These are phyloP conservation scores for Pseudogymnoascus sp. DNA, from an alignment of 2,329 filamentous ascomycete species.

Conservation along the genomic window DNA sequence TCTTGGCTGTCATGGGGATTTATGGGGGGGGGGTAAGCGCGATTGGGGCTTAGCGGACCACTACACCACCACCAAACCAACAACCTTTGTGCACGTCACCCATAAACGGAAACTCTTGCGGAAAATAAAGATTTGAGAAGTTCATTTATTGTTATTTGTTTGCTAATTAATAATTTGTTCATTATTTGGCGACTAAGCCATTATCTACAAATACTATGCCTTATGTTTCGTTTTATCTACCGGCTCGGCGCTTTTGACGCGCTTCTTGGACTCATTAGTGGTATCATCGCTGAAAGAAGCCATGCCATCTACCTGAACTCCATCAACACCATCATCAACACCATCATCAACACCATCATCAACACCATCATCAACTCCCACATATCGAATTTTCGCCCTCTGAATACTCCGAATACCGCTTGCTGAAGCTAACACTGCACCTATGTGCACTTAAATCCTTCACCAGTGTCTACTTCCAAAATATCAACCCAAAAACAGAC, in stretches of 20 bases:
- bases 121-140: background rate
- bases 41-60: background rate
- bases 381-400: background rate
- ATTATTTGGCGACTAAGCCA: background rate
- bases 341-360: background rate
- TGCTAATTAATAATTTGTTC: background rate
- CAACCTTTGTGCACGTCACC: too few species aligned
- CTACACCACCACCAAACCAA: background rate
- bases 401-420: too few species aligned
- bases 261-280: background rate
- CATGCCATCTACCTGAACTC: background rate
- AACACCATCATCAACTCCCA: background rate
- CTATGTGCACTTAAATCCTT: constrained; percentile 18
- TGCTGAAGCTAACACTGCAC: background rate
- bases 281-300: background rate
- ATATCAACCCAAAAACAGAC: background rate
- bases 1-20: background rate
- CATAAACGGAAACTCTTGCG: background rate
- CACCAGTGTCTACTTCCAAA: constrained; percentile 25
- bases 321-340: background rate
- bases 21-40: background rate
- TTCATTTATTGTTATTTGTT: background rate
- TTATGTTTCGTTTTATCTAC: background rate
- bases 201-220: background rate
- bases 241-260: background rate